These are phyloP conservation scores for Plasmopara muralis DNA, from an alignment of 352 stramenopile species.

Conservation along the genomic window DNA sequence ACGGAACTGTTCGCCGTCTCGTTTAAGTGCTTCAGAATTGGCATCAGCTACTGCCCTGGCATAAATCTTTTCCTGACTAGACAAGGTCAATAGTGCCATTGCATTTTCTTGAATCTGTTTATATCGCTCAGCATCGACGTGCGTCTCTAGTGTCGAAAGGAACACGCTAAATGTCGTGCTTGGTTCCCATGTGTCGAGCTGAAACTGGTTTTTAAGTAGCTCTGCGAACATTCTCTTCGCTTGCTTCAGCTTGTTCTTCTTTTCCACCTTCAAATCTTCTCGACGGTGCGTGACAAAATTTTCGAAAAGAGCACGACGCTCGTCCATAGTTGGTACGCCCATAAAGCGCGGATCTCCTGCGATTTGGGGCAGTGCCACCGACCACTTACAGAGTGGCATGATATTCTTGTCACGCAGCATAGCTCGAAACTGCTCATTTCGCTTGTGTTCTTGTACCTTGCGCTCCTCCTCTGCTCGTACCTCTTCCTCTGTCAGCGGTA, in stretches of 20 bases:
- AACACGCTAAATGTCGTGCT: constrained; percentile 53
- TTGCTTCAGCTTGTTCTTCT: constrained; percentile 66
- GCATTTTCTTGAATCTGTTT: constrained; percentile 35
- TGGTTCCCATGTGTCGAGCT: constrained; percentile 31
- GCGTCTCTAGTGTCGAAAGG: constrained; percentile 40
- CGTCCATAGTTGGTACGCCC: constrained; percentile 67
- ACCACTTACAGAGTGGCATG: constrained; percentile 81
- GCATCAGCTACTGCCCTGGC: constrained; percentile 34
- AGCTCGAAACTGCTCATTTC: constrained; percentile 49
- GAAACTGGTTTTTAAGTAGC: constrained; percentile 42
- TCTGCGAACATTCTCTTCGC: constrained; percentile 47
- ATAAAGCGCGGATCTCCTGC: constrained; percentile 66
- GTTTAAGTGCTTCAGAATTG: constrained; percentile 27
- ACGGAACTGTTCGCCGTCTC: constrained; percentile 26
- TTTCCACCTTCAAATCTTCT: constrained; percentile 69
- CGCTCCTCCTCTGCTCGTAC: constrained; percentile 22
- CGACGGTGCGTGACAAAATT: constrained; percentile 68
- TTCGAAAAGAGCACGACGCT: constrained; percentile 72
- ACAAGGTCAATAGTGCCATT: constrained; percentile 32
- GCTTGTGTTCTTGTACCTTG: constrained; percentile 36
- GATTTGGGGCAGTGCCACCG: constrained; percentile 68
- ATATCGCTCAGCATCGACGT: constrained; percentile 23
- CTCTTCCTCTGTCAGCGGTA: constrained; percentile 29
- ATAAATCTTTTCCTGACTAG: constrained; percentile 52
- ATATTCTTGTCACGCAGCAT: constrained; percentile 83